phyloP scores from a whole-genome alignment of 2,329 filamentous ascomycete genomes.

The Seiridium cupressi region DNA sequence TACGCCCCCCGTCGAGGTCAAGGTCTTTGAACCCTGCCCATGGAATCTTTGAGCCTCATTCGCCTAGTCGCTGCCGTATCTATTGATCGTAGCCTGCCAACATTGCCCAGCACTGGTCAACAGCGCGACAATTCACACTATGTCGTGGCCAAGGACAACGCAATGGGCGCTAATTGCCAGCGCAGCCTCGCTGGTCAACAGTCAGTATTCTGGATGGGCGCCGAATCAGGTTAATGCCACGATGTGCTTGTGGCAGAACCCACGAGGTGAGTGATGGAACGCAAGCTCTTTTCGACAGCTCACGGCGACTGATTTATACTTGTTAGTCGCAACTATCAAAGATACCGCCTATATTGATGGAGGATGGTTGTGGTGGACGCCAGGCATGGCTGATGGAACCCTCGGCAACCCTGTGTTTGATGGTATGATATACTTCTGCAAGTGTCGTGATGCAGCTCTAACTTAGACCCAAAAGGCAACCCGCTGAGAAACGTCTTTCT shows the following conservation, averaged over 20 bases:
- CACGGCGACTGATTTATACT: neutral
- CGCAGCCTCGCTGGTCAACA: conserved; percentile 27
- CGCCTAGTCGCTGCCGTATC: neutral
- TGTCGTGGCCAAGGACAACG: conserved; percentile 25
- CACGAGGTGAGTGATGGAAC: conserved; percentile 28
- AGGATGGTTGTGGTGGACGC: conserved; percentile 53
- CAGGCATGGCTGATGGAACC: conserved; percentile 44
- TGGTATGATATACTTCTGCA: conserved; percentile 34
- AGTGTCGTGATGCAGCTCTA: neutral
- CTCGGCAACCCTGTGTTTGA: conserved; percentile 27
- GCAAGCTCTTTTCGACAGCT: no score
- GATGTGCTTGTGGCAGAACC: conserved; percentile 55
- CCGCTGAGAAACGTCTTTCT: conserved; percentile 50
- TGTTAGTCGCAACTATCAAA: conserved; percentile 50
- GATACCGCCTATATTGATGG: conserved; percentile 68
- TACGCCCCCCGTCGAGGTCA: neutral
- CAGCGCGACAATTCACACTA: conserved; percentile 15
- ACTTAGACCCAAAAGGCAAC: conserved; percentile 41
- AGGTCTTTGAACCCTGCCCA: neutral
- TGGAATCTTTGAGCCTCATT: conserved; percentile 18
- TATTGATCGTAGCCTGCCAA: neutral
- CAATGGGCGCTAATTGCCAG: conserved; percentile 25
- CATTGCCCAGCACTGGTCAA: neutral
- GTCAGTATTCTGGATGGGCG: conserved; percentile 49
- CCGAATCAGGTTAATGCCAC: conserved; percentile 52